Percentiles rank a stretch among this genome's conserved stretches.
Conservation (phyloP, 495 filamentous ascomycete genomes). For the Lepidopterella palustris region DNA sequence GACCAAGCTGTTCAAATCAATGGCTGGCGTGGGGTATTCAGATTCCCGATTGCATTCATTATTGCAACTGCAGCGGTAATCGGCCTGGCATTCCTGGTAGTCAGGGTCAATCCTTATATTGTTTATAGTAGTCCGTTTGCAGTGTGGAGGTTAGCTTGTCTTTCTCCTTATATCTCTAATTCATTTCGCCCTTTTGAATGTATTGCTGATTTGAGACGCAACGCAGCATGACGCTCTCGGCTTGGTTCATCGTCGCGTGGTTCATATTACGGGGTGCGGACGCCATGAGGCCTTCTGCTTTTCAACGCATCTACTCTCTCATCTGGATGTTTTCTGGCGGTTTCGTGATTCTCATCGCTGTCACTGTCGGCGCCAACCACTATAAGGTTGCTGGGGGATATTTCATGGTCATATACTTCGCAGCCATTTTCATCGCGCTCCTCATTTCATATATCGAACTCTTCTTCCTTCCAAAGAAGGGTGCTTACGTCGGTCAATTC, state of each 20-base stretch:
- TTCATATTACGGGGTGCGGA: slow-evolving; percentile 76
- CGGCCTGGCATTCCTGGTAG: slow-evolving; percentile 68
- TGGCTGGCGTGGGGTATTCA: slow-evolving; percentile 74
- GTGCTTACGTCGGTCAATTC: slow-evolving; percentile 49
- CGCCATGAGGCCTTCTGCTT: slow-evolving; percentile 74
- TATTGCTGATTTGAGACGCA: background rate
- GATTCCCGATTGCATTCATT: slow-evolving; percentile 71
- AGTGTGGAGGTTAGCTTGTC: slow-evolving; percentile 42
- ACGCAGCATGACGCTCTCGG: slow-evolving; percentile 67
- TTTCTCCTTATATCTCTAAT: background rate
- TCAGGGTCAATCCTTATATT: slow-evolving; percentile 79
- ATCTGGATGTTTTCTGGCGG: slow-evolving; percentile 75
- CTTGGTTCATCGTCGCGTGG: slow-evolving; percentile 78
- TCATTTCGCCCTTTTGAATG: too few species aligned
- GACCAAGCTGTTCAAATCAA: slow-evolving; percentile 58
- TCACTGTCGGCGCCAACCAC: slow-evolving; percentile 67
- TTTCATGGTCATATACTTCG: slow-evolving; percentile 73
- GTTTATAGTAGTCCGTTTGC: slow-evolving; percentile 79
- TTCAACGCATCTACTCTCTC: slow-evolving; percentile 72
- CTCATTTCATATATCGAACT: slow-evolving; percentile 56
- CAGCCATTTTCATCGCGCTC: slow-evolving; percentile 61
- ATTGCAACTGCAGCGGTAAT: slow-evolving; percentile 62
- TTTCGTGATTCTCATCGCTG: slow-evolving; percentile 65
- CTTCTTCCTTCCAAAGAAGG: slow-evolving; percentile 67
- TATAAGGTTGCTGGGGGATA: slow-evolving; percentile 70